Percentiles rank a stretch among this genome's conserved stretches.
phyloP scores from a whole-genome alignment of 1,284 basidiomycete genomes.

The Wallemia hederae region DNA sequence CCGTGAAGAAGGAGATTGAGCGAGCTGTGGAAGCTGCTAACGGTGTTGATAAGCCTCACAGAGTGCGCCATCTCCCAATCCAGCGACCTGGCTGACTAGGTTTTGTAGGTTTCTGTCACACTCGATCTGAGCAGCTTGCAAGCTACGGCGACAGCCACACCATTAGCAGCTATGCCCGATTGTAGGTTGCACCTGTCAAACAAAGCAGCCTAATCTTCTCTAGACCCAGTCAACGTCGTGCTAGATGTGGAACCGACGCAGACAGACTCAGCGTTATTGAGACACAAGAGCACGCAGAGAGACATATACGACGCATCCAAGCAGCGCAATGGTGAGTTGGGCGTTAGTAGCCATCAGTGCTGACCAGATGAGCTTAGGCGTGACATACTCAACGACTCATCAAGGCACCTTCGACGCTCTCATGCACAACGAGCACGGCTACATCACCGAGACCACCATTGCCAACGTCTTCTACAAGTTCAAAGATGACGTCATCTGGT shows the following conservation, averaged over 20 bases:
- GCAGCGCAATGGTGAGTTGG: background rate
- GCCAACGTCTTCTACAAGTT: background rate
- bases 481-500: background rate
- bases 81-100: background rate
- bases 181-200: background rate
- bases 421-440: background rate
- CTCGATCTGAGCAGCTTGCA: background rate
- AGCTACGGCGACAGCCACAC: background rate
- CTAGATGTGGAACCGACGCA: background rate
- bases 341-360: background rate
- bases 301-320: background rate
- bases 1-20: background rate
- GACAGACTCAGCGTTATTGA: background rate
- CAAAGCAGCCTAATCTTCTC: background rate
- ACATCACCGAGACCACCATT: background rate
- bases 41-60: background rate
- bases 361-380: background rate
- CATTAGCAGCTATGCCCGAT: background rate
- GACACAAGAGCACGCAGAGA: background rate
- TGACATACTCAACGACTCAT: background rate
- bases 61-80: background rate
- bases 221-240: background rate
- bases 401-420: background rate
- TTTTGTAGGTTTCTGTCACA: background rate
- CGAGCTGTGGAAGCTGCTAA: background rate